Evolutionary conservation across 257 asterid genomes (phyloP).

Genomic region (Handroanthus guayacan): DNA sequence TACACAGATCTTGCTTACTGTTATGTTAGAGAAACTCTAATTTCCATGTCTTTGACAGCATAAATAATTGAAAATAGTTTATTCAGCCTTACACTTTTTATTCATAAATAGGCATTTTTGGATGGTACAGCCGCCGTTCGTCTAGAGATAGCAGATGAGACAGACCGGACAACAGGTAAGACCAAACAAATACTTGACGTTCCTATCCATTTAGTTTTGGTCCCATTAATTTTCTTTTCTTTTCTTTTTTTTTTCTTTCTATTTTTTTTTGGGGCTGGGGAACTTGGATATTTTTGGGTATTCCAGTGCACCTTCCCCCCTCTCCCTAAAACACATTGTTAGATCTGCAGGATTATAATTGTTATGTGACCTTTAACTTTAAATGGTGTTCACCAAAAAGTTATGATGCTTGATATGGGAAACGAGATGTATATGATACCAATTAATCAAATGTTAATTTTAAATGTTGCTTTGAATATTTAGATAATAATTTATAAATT

Average conservation of each 20-base stretch:
- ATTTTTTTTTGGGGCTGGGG: slow-evolving; percentile 22
- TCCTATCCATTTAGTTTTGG: slow-evolving; percentile 94
- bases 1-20: background rate
- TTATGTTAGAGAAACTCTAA: background rate
- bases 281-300: slow-evolving; percentile 18
- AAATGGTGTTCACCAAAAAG: slow-evolving; percentile 11
- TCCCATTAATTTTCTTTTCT: slow-evolving; percentile 34
- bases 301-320: slow-evolving; percentile 8
- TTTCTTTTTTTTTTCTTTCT: slow-evolving; percentile 23
- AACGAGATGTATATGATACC: slow-evolving; percentile 16
- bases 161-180: slow-evolving; percentile 93
- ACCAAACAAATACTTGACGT: slow-evolving; percentile 81
- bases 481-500: no score
- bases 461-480: no score
- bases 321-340: slow-evolving; percentile 15
- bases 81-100: slow-evolving; percentile 34
- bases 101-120: slow-evolving; percentile 43
- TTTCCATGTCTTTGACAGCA: slow-evolving; percentile 35
- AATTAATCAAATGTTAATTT: no score
- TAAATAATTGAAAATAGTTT: slow-evolving; percentile 23
- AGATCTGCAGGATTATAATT: slow-evolving; percentile 16
- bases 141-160: slow-evolving; percentile 91
- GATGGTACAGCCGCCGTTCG: slow-evolving; percentile 85
- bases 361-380: slow-evolving; percentile 18
- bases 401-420: background rate